These are phyloP conservation scores for Quercus glauca DNA, from an alignment of 306 rosid species.

Conservation along the genomic window DNA sequence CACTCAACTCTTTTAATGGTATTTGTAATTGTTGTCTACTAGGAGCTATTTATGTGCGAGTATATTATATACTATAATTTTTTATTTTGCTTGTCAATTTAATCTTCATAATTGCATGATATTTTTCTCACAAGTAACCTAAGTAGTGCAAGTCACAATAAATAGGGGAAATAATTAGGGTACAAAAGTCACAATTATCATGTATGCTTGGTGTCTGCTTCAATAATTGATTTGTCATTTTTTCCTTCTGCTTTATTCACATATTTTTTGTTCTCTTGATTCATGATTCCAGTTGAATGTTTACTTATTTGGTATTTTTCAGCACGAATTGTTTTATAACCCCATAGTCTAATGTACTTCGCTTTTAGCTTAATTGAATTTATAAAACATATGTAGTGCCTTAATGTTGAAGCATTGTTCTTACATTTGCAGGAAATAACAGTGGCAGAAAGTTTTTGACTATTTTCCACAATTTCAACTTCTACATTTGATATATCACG, in stretches of 20 bases:
- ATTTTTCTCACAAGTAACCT: background rate
- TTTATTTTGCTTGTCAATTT: background rate
- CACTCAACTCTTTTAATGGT: background rate
- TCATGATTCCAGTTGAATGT: background rate
- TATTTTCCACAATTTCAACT: constrained; percentile 77
- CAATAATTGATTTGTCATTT: background rate
- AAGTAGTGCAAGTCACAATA: background rate
- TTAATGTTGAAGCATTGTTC: background rate
- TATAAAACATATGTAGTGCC: background rate
- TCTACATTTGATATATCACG: constrained; percentile 43
- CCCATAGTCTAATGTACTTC: background rate
- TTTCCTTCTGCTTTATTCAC: background rate
- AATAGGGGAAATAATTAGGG: no score
- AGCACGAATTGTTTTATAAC: background rate
- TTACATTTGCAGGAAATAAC: constrained; percentile 57
- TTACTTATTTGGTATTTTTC: background rate
- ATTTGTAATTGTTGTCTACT: background rate
- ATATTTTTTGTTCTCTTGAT: background rate
- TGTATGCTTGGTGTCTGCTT: background rate
- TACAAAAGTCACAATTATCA: background rate
- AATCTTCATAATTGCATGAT: background rate
- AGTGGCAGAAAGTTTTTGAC: constrained; percentile 75
- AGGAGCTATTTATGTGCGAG: background rate
- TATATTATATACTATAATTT: background rate
- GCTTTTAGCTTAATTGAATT: background rate